Conservation (phyloP, 495 filamentous ascomycete genomes). For the Niebla homalea region DNA sequence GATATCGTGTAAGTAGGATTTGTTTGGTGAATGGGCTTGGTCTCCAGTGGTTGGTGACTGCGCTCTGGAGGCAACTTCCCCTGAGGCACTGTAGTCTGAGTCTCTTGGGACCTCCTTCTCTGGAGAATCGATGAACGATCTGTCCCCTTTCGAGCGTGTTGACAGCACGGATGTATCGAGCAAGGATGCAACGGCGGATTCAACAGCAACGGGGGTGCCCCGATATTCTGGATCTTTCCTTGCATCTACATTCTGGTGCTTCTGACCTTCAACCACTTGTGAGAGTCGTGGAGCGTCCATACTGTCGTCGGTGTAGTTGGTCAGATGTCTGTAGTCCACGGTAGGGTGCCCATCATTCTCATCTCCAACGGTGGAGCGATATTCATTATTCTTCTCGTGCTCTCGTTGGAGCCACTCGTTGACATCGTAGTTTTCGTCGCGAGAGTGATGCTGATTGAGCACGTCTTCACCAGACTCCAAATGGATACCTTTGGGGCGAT, state of each 20-base stretch:
- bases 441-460: slow-evolving; percentile 27
- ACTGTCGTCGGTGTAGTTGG: slow-evolving; percentile 56
- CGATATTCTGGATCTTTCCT: slow-evolving; percentile 55
- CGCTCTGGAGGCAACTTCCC: slow-evolving; percentile 16
- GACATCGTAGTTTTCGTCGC: slow-evolving; percentile 22
- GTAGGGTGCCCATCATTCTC: slow-evolving; percentile 33
- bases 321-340: slow-evolving; percentile 42
- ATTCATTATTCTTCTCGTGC: slow-evolving; percentile 39
- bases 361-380: slow-evolving; percentile 35
- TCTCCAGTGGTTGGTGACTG: neutral
- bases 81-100: slow-evolving; percentile 11
- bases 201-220: slow-evolving; percentile 54
- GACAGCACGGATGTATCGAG: slow-evolving; percentile 66
- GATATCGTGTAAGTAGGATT: slow-evolving; percentile 2
- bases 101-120: slow-evolving; percentile 14
- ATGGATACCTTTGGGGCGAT: slow-evolving; percentile 38
- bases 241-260: slow-evolving; percentile 51
- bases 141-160: slow-evolving; percentile 26
- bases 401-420: slow-evolving; percentile 41
- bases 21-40: slow-evolving; percentile 1
- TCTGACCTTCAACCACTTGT: slow-evolving; percentile 47
- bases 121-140: slow-evolving; percentile 13
- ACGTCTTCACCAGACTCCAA: slow-evolving; percentile 35
- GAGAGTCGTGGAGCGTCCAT: slow-evolving; percentile 45
- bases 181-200: slow-evolving; percentile 79